A percentile compares a stretch with the other conserved stretches of the same genome.
Evolutionary conservation across 495 filamentous ascomycete species (phyloP).

Genomic region (Lophium mytilinum): DNA sequence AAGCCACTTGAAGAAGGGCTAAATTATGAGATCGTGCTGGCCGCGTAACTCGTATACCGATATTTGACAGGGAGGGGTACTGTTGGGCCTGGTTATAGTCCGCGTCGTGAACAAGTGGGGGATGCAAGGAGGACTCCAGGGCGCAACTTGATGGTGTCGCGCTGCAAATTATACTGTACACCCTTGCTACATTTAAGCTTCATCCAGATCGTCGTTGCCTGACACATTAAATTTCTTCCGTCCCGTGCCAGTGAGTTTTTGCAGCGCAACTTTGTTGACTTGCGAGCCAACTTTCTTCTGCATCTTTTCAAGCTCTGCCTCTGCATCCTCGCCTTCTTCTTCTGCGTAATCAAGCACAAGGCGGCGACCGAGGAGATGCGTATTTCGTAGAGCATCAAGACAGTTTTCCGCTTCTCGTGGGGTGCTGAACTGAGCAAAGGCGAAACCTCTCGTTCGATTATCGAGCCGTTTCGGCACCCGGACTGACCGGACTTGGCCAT

Average conservation of each 20-base stretch:
- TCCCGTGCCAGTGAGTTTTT: slow-evolving; percentile 70
- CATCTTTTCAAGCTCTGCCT: slow-evolving; percentile 94
- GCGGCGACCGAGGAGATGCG: slow-evolving; percentile 82
- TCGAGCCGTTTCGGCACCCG: slow-evolving; percentile 94
- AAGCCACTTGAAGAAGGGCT: neutral
- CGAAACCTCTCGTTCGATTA: slow-evolving; percentile 77
- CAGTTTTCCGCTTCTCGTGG: slow-evolving; percentile 89
- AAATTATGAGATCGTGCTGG: slow-evolving; percentile 17
- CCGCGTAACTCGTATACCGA: slow-evolving; percentile 11
- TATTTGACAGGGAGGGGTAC: slow-evolving; percentile 5
- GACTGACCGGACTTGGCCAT: slow-evolving; percentile 85
- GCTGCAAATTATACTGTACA: slow-evolving; percentile 16
- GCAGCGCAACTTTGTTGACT: slow-evolving; percentile 77
- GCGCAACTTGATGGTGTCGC: slow-evolving; percentile 15
- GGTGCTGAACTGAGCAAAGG: slow-evolving; percentile 93
- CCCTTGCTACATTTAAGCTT: slow-evolving; percentile 37
- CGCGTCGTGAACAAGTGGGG: slow-evolving; percentile 13
- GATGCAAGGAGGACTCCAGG: slow-evolving; percentile 15
- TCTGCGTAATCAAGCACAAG: slow-evolving; percentile 86
- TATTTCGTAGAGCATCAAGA: slow-evolving; percentile 80
- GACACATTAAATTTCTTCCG: slow-evolving; percentile 78
- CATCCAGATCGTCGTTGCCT: slow-evolving; percentile 53
- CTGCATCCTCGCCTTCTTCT: slow-evolving; percentile 76
- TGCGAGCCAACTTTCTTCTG: slow-evolving; percentile 87
- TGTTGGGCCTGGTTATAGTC: neutral